These are phyloP conservation scores for Gaertneriomyces semiglobifer DNA, from an alignment of 192 early-diverging fungal species.

Conservation along the genomic window DNA sequence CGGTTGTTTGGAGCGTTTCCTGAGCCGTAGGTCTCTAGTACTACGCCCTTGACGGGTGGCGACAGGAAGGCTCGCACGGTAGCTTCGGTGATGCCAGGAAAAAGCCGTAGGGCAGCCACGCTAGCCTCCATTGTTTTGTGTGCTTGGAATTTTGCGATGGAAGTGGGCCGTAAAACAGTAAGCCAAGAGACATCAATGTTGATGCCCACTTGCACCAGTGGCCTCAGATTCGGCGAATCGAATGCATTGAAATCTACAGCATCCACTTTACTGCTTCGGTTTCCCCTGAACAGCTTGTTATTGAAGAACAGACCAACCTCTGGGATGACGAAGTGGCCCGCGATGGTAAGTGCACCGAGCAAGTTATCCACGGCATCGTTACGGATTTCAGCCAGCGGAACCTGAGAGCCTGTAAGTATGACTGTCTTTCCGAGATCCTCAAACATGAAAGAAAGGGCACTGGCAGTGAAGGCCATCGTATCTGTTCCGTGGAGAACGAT, in stretches of 20 bases:
- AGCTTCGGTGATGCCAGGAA: constrained; percentile 87
- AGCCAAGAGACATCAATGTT: constrained; percentile 94
- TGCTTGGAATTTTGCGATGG: constrained; percentile 77
- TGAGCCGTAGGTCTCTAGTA: constrained; percentile 94
- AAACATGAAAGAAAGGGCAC: constrained; percentile 86
- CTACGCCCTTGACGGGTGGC: constrained; percentile 82
- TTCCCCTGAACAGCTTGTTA: constrained; percentile 90
- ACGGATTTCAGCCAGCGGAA: constrained; percentile 93
- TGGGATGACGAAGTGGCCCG: constrained; percentile 96
- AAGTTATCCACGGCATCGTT: constrained; percentile 98
- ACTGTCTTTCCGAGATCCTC: constrained; percentile 98
- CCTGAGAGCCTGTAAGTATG: constrained; percentile 96
- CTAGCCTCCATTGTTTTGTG: constrained; percentile 82
- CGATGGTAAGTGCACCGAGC: constrained; percentile 92
- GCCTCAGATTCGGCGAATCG: constrained; percentile 74
- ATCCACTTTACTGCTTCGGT: constrained; percentile 68
- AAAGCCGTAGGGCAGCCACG: constrained; percentile 84
- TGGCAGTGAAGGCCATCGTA: constrained; percentile 51
- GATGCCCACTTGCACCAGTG: constrained; percentile 94
- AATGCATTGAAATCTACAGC: constrained; percentile 56
- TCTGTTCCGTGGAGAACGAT: constrained; percentile 80
- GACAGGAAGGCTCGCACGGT: constrained; percentile 85
- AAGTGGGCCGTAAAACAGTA: constrained; percentile 77
- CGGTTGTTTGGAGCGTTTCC: constrained; percentile 94
- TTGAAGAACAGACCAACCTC: constrained; percentile 93